Evolutionary conservation across 192 early-diverging fungal genomes (phyloP).

Genomic region (Umbelopsis sp.): DNA sequence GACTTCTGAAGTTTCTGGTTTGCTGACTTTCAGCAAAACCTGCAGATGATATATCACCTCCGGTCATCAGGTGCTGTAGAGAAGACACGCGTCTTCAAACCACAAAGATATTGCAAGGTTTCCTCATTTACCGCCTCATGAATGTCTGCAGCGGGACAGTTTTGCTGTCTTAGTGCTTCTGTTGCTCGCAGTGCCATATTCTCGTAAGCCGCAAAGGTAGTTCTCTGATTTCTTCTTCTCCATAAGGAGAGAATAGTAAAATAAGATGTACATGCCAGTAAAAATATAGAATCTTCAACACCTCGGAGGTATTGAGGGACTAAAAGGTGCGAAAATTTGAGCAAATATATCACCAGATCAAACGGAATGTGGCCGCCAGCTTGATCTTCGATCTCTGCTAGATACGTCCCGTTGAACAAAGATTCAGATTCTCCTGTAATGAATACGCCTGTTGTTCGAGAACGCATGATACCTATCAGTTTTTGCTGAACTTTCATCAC

Average conservation of each 20-base stretch:
- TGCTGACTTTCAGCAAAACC: no score
- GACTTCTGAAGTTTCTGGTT: no score
- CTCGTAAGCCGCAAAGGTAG: background rate
- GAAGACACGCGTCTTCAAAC: background rate
- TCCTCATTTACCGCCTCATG: background rate
- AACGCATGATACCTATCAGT: constrained; percentile 3
- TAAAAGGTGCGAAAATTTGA: background rate
- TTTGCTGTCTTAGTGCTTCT: no score
- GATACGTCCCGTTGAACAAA: background rate
- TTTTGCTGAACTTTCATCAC: background rate
- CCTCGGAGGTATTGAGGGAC: background rate
- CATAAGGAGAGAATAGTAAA: background rate
- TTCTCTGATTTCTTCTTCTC: background rate
- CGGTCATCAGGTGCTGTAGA: no score
- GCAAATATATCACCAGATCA: background rate
- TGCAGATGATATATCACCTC: no score
- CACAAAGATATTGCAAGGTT: constrained; percentile 3
- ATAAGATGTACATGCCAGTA: background rate
- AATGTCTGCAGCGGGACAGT: background rate
- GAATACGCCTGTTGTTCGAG: background rate
- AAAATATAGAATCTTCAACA: background rate
- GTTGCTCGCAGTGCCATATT: no score
- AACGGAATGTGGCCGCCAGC: background rate
- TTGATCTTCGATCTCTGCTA: background rate
- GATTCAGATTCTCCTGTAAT: background rate